phyloP scores from a whole-genome alignment of 1,139 yeast genomes.

The Pichia sp. region DNA sequence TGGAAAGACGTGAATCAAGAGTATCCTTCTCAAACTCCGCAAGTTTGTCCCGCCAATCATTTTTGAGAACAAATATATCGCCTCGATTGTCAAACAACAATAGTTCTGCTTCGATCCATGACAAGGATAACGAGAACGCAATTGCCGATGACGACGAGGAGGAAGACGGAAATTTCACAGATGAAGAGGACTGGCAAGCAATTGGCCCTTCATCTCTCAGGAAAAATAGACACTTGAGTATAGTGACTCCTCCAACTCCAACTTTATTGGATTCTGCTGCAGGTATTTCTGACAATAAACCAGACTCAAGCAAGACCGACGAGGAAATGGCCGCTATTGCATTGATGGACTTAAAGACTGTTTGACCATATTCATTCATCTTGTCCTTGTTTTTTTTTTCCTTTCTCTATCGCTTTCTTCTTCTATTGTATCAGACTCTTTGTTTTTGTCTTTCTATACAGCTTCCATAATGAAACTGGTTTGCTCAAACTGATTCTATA shows the following conservation, averaged over 20 bases:
- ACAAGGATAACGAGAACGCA: constrained; percentile 16
- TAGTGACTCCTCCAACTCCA: constrained; percentile 23
- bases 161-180: constrained; percentile 34
- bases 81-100: constrained; percentile 23
- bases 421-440: background rate
- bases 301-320: constrained; percentile 19
- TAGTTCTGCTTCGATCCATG: constrained; percentile 16
- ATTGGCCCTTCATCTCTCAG: constrained; percentile 71
- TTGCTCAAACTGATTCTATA: constrained; percentile 5
- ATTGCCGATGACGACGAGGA: constrained; percentile 13
- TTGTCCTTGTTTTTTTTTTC: background rate
- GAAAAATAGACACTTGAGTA: constrained; percentile 31
- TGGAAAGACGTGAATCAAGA: constrained; percentile 31
- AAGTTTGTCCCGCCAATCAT: constrained; percentile 33
- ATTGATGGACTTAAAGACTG: constrained; percentile 52
- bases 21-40: constrained; percentile 34
- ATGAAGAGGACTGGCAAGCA: constrained; percentile 93
- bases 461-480: constrained; percentile 9
- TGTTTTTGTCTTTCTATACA: constrained; percentile 1
- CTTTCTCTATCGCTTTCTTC: background rate
- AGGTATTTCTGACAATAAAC: background rate
- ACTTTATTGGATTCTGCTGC: constrained; percentile 1
- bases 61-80: constrained; percentile 29
- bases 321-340: constrained; percentile 60
- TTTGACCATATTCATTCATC: background rate